Evolutionary conservation across 2,329 filamentous ascomycete genomes (phyloP).

Genomic region (Ascochyta lentis): DNA sequence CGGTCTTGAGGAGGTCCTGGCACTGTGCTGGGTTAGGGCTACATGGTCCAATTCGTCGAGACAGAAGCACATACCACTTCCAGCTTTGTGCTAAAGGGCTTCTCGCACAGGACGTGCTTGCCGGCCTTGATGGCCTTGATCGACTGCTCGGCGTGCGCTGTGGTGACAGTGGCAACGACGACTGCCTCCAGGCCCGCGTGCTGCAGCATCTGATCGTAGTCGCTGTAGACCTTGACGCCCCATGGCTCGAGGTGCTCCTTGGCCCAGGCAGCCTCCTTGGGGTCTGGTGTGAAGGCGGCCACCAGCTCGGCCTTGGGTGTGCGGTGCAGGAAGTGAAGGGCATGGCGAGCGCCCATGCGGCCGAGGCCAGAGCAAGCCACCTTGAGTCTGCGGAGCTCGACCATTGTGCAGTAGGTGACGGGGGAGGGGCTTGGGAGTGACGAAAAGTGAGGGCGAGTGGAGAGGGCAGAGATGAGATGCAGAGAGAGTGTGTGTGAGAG

Average conservation of each 20-base stretch:
- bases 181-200: conserved; percentile 63
- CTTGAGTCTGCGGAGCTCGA: conserved; percentile 50
- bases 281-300: conserved; percentile 55
- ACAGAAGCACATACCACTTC: conserved; percentile 58
- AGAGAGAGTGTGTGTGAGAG: background rate
- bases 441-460: no score
- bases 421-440: no score
- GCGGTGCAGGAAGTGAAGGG: conserved; percentile 55
- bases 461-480: conserved; percentile 2
- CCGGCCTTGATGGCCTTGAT: conserved; percentile 62
- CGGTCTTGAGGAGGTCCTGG: conserved; percentile 65
- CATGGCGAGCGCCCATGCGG: conserved; percentile 59
- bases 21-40: conserved; percentile 52
- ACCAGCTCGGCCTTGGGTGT: conserved; percentile 56
- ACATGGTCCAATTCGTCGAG: background rate
- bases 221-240: conserved; percentile 60
- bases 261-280: conserved; percentile 57
- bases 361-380: conserved; percentile 57
- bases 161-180: conserved; percentile 62
- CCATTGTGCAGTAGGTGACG: conserved; percentile 31
- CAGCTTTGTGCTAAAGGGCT: conserved; percentile 65
- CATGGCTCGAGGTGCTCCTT: conserved; percentile 57
- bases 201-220: conserved; percentile 65
- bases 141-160: conserved; percentile 63
- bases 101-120: conserved; percentile 66